Evolutionary conservation across 345 rosid genomes (phyloP), one percentile per base, ranked within the genome.

Genomic region (Mangifera indica): DNA sequence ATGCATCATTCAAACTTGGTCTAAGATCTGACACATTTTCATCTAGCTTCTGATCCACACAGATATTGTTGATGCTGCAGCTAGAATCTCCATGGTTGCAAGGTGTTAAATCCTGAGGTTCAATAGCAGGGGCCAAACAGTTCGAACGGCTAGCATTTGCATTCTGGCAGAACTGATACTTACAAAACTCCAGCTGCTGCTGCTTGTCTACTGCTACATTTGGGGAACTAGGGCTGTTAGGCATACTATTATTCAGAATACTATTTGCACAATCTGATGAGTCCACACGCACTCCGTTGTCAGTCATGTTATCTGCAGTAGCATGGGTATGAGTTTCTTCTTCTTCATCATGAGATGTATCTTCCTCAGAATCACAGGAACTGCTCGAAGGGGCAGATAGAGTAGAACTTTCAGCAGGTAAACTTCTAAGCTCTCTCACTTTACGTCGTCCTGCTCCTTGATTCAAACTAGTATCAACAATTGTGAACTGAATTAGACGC

Each of bases 401-500:
- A 70, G 61, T 52, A 56, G 68, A 25, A 34, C 63, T 69, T 82
- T 79, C 86, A 64, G 61, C 66, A 20, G 89, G 91, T 77, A 90
- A 82, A 77, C 83, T 81, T 79, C 84, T 86, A 34, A 84, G 72
- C 71, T 81, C 89, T 73, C 83, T 81, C 78, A 86, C 70, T 74
- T 48, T 77, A 34, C 69, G 67, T 74, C 66, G 71, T 68, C 61
- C 78, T 25, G 63, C 64, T 74, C 82, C 80, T 20, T 71, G 63
- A 54, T 67, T 64, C 78, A 67, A 73, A 77, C 96, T 88, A 40
- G 91, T 79, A 78, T 88, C 96, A 51, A 88, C 84, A 72, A 88
- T 71, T 9, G 87, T 88, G 77, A 87, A 88, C 82, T 80, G 81
- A 63, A 76, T 59, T 21, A 64, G 17, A 70, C 84, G 79, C 45